Evolutionary conservation across 2,329 filamentous ascomycete species (phyloP), one percentile per base, ranked within the genome.

Genomic region (Paradendryphiella salina): DNA sequence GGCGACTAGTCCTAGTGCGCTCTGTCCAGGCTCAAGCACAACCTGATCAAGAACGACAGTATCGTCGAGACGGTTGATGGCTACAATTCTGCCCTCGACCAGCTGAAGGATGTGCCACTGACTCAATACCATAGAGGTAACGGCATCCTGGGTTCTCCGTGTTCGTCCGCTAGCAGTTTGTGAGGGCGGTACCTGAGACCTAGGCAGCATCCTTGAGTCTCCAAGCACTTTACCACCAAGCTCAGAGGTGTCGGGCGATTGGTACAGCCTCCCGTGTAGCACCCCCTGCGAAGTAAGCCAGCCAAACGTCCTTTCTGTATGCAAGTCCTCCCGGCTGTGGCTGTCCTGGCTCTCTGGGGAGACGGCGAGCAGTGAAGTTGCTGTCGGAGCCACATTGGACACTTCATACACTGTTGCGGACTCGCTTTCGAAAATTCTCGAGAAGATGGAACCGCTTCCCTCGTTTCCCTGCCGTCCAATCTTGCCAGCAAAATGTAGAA

Each of bases 31-130:
- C 47, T 93, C 88, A 11, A 97, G 79, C 4, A 99, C 87, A 17
- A 86, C 80, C 73, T 97, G 91, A 69, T 96, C 90, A 62, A 94
- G 95, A 1, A 96, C 88, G 39, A 93, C 80, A 43, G 86, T 84
- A 21, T 93, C 90, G 33, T 92, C 94, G 38, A 99, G 81, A 26
- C 91, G 84, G 68, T 97, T 97, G 53, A 90, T 84, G 2, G 89
- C 91, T 17, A 96, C 84, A 2, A 99, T 80, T 21, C 90, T 84
- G 2, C 87, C 88, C 52, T 94, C 92, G 1, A 96, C 83, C 0
- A 99, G 79, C 57, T 86, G 85, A 17, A 99, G 74, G 41, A 96
- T 85, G 70, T 99, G 94, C 88, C 94, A 99, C 66, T 96, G 91
- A 5, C 92, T 96, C 57, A 99, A 77, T 0, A 88, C 85, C 70